Percentiles rank a stretch among this genome's conserved stretches.
These are phyloP conservation scores for Lepiota venenata DNA, from an alignment of 768 basidiomycete genomes.

Conservation along the genomic window DNA sequence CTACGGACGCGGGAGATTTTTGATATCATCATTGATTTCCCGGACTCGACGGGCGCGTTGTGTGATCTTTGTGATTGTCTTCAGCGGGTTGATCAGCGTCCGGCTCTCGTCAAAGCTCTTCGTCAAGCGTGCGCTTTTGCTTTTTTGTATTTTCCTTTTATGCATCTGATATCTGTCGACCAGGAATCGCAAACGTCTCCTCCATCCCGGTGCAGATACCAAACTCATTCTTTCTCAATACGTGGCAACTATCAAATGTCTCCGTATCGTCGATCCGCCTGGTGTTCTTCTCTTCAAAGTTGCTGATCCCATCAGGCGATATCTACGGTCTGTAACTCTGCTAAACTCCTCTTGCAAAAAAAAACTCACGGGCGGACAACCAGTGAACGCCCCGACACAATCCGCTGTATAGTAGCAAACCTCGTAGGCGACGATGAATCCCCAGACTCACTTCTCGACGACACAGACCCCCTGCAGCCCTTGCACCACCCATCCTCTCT, in stretches of 20 bases:
- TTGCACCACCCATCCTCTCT: constrained; percentile 42
- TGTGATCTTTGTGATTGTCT: constrained; percentile 89
- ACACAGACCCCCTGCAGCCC: constrained; percentile 76
- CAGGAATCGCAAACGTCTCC: constrained; percentile 84
- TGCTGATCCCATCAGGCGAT: constrained; percentile 87
- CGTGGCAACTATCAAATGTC: constrained; percentile 86
- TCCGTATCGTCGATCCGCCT: constrained; percentile 88
- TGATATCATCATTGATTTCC: constrained; percentile 93
- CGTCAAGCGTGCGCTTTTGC: constrained; percentile 65
- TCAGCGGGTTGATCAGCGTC: constrained; percentile 76
- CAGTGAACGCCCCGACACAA: constrained; percentile 89
- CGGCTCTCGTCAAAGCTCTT: constrained; percentile 69
- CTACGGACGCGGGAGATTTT: constrained; percentile 85
- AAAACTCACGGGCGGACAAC: too few species aligned
- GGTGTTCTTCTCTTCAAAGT: constrained; percentile 93
- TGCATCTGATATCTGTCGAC: constrained; percentile 9
- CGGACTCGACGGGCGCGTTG: constrained; percentile 81
- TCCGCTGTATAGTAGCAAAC: constrained; percentile 88
- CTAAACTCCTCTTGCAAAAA: neutral
- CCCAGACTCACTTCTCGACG: constrained; percentile 79
- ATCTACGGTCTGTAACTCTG: constrained; percentile 60
- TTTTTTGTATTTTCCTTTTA: neutral
- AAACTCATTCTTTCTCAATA: constrained; percentile 88
- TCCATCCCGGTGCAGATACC: constrained; percentile 96
- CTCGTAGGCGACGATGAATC: constrained; percentile 85